Evolutionary conservation across 139 green algal genomes (phyloP).

Genomic region (Picocystis salinarum): DNA sequence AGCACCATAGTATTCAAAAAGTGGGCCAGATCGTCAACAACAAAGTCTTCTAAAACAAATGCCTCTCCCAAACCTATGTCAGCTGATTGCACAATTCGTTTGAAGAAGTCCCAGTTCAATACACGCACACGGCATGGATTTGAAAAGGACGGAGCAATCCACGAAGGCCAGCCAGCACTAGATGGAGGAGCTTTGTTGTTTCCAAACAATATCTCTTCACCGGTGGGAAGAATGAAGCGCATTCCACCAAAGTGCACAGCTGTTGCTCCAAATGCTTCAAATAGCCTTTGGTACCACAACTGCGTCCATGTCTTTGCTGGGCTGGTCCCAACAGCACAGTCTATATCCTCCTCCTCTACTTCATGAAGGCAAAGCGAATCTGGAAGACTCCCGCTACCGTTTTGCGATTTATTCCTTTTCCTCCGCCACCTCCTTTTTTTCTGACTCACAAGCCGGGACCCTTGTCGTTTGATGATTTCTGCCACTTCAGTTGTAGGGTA

Average conservation of each 20-base stretch:
- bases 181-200: background rate
- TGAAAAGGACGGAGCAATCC: background rate
- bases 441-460: no score
- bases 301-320: no score
- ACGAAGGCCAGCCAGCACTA: no score
- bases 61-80: conserved; percentile 77
- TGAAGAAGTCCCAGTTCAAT: conserved; percentile 51
- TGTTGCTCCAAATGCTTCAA: background rate
- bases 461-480: no score
- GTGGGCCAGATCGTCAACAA: conserved; percentile 19
- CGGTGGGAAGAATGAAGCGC: conserved; percentile 63
- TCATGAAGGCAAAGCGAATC: no score
- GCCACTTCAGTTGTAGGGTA: no score
- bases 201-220: conserved; percentile 48
- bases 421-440: no score
- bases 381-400: no score
- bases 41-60: conserved; percentile 69
- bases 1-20: conserved; percentile 6
- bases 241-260: conserved; percentile 38
- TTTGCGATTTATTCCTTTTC: no score
- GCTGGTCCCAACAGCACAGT: no score
- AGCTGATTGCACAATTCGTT: conserved; percentile 38
- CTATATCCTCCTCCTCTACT: no score
- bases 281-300: no score
- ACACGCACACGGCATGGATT: conserved; percentile 30